Conservation (phyloP, 169 alveolate genomes). For the Plasmodium malariae region DNA sequence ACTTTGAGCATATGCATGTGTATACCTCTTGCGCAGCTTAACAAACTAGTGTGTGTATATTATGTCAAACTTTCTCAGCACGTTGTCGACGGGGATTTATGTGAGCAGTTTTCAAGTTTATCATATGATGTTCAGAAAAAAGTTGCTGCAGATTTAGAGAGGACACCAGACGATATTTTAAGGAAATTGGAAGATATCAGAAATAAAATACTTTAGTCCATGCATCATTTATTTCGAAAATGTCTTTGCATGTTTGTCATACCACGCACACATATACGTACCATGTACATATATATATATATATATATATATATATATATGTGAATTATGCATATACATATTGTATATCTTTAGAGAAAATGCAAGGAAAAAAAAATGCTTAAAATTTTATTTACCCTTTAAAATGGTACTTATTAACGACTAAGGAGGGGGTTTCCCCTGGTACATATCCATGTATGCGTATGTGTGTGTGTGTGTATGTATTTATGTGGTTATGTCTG, state of each 20-base stretch:
- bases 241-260: too few relatives aligned
- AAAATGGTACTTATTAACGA: neutral
- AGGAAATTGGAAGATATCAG: conserved; percentile 96
- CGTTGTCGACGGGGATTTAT: conserved; percentile 98
- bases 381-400: too few relatives aligned
- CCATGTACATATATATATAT: too few relatives aligned
- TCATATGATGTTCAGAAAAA: conserved; percentile 89
- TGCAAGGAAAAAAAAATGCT: too few relatives aligned
- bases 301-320: neutral
- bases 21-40: neutral
- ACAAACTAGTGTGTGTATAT: too few relatives aligned
- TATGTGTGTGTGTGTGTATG: neutral
- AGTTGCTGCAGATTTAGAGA: conserved; percentile 94
- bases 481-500: neutral
- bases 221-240: too few relatives aligned
- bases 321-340: too few relatives aligned
- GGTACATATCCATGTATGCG: too few relatives aligned
- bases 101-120: conserved; percentile 92
- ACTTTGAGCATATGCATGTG: too few relatives aligned
- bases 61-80: conserved; percentile 79
- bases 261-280: too few relatives aligned
- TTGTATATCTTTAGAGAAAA: too few relatives aligned
- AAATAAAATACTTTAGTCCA: conserved; percentile 93
- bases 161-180: conserved; percentile 93
- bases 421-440: neutral